Evolutionary conservation across 345 rosid genomes (phyloP), one percentile per base, ranked within the genome.

Genomic region (Eucalyptus leucophloia): DNA sequence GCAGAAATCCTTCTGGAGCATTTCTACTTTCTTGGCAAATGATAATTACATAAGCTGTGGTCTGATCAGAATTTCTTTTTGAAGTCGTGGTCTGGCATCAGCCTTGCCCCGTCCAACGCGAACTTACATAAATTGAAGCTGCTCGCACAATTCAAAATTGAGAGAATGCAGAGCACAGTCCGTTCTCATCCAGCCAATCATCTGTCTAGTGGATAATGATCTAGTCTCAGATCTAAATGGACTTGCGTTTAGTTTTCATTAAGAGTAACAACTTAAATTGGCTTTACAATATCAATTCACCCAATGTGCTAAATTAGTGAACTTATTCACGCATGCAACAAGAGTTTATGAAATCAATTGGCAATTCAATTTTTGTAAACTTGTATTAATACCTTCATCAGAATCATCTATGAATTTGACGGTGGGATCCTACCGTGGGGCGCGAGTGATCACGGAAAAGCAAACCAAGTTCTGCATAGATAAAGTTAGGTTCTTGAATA

Each of bases 361-460:
- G 1, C 40, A 65, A 65, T n/a, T 65, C 77, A 65, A 65, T n/a
- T 65, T 15, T 18, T 0, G 5, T 32, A n/a, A 65, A 65, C 21
- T 65, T 65, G 37, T 17, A 32, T 32, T 0, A 16, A n/a, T 65
- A 65, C 40, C 77, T 65, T 30, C 34, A 13, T 13, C 10, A 62
- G 16, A 62, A 30, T 62, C 37, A 62, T 30, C 19, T 30, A 14
- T 62, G 72, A 30, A 30, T 30, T 62, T 53, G 72, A 62, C 0
- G 1, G 72, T 30, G 72, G 19, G 37, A 62, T 62, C 72, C 37
- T 62, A 62, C 72, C 3, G 7, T 62, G 37, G 72, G 72, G 72
- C 19, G 0, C 72, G 0, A 60, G 67, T 5, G n/a, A 62, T 6
- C 0, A 0, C 1, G 9, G 17, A 28, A 62, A 62, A 62, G 69